Percentiles rank a stretch among this genome's conserved stretches.
These are phyloP conservation scores for Pseudogymnoascus pannorum DNA, from an alignment of 2,329 filamentous ascomycete genomes.

Conservation along the genomic window DNA sequence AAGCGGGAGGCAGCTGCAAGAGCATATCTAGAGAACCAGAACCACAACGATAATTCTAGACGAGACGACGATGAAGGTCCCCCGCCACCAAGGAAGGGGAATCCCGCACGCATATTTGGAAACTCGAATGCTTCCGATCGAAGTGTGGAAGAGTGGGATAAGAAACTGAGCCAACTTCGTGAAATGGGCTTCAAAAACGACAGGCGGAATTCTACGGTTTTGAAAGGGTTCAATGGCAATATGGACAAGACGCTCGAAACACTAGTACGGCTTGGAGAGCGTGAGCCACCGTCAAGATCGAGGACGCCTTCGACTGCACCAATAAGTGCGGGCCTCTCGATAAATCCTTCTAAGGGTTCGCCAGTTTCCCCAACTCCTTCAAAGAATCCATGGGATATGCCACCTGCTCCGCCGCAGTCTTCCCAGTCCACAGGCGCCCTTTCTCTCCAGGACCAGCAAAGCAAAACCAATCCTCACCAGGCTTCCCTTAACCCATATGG, in stretches of 20 bases:
- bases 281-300: slow-evolving; percentile 41
- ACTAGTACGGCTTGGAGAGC: slow-evolving; percentile 72
- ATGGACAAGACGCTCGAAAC: slow-evolving; percentile 81
- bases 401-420: slow-evolving; percentile 49
- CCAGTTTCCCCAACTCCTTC: slow-evolving; percentile 30
- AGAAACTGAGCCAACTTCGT: slow-evolving; percentile 67
- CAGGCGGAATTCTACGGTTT: slow-evolving; percentile 69
- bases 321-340: slow-evolving; percentile 23
- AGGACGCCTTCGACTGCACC: slow-evolving; percentile 44
- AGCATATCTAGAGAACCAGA: slow-evolving; percentile 25
- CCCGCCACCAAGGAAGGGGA: slow-evolving; percentile 32
- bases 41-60: slow-evolving; percentile 27
- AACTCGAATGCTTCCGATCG: slow-evolving; percentile 52
- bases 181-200: slow-evolving; percentile 92
- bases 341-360: slow-evolving; percentile 21
- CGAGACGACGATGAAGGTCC: slow-evolving; percentile 19
- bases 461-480: slow-evolving; percentile 25
- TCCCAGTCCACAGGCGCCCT: slow-evolving; percentile 58
- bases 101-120: slow-evolving; percentile 63
- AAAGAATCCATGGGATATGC: slow-evolving; percentile 61
- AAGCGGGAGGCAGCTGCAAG: slow-evolving; percentile 15
- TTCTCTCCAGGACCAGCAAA: slow-evolving; percentile 49
- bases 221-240: slow-evolving; percentile 79
- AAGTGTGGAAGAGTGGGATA: slow-evolving; percentile 48
- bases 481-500: slow-evolving; percentile 50